Percentiles rank a stretch among this genome's conserved stretches.
Evolutionary conservation across 257 asterid species (phyloP).

Genomic region (Nicotiana tabacum): DNA sequence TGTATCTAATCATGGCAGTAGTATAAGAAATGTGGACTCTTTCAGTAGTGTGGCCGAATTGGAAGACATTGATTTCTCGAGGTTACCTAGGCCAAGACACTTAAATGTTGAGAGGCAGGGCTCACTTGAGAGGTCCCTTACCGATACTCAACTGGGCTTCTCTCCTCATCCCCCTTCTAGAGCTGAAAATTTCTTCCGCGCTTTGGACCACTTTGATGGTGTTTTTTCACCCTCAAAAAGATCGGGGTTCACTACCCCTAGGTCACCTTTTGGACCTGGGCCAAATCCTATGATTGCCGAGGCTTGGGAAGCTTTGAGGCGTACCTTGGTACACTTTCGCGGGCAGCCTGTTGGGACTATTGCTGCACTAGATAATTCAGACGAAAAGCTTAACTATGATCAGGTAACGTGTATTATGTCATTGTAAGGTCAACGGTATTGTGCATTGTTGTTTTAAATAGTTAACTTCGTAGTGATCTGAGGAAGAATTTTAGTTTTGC

Average conservation of each 20-base stretch:
- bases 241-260: slow-evolving; percentile 59
- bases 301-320: slow-evolving; percentile 75
- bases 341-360: slow-evolving; percentile 86
- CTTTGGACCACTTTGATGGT: slow-evolving; percentile 43
- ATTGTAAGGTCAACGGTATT: background rate
- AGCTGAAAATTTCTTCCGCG: slow-evolving; percentile 38
- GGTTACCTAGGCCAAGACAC: slow-evolving; percentile 36
- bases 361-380: slow-evolving; percentile 74
- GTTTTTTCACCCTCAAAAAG: slow-evolving; percentile 43
- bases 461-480: background rate
- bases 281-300: slow-evolving; percentile 60
- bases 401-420: slow-evolving; percentile 37
- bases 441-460: background rate
- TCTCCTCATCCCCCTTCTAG: slow-evolving; percentile 62
- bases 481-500: background rate
- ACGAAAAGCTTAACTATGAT: slow-evolving; percentile 82
- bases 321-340: slow-evolving; percentile 65
- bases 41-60: slow-evolving; percentile 30
- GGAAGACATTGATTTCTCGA: slow-evolving; percentile 56
- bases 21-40: slow-evolving; percentile 31
- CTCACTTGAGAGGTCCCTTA: slow-evolving; percentile 56
- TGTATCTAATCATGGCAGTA: slow-evolving; percentile 28
- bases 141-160: slow-evolving; percentile 35
- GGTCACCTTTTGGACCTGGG: slow-evolving; percentile 38
- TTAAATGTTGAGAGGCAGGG: slow-evolving; percentile 61